A percentile compares a stretch with the other conserved stretches of the same genome.
These are phyloP conservation scores for Smallanthus sonchifolius DNA, from an alignment of 129 eudicot species.

Conservation along the genomic window DNA sequence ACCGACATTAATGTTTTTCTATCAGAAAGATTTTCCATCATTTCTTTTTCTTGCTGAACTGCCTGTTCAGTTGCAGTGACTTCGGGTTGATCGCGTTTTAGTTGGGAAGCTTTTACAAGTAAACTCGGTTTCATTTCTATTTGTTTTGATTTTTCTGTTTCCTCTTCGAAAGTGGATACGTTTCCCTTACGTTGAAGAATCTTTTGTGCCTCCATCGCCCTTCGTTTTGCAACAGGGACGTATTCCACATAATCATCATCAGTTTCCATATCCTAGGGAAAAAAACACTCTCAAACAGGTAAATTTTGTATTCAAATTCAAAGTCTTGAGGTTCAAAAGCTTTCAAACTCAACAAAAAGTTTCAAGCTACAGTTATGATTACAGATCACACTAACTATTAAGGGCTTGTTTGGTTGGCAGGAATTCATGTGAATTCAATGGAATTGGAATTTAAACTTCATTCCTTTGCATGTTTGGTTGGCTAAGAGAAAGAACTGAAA, in stretches of 20 bases:
- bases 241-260: conserved; percentile 68
- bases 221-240: conserved; percentile 66
- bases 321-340: neutral
- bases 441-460: too few species aligned
- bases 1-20: conserved; percentile 65
- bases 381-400: neutral
- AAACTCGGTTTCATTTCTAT: conserved; percentile 67
- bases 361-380: neutral
- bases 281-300: neutral
- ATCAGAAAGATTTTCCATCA: conserved; percentile 71
- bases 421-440: too few species aligned
- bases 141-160: conserved; percentile 43
- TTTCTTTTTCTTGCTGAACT: conserved; percentile 67
- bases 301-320: neutral
- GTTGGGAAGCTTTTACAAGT: conserved; percentile 70
- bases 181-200: conserved; percentile 69
- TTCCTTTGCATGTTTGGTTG: too few species aligned
- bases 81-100: conserved; percentile 73
- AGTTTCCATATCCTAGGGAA: conserved; percentile 40
- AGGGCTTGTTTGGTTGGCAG: too few species aligned
- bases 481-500: too few species aligned
- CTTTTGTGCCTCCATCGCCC: conserved; percentile 72
- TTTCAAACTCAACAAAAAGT: neutral
- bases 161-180: conserved; percentile 45
- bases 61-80: conserved; percentile 59